Base-by-base conservation (phyloP, 139 green algal species). In the Edaphochlamys debaryana region DNA sequence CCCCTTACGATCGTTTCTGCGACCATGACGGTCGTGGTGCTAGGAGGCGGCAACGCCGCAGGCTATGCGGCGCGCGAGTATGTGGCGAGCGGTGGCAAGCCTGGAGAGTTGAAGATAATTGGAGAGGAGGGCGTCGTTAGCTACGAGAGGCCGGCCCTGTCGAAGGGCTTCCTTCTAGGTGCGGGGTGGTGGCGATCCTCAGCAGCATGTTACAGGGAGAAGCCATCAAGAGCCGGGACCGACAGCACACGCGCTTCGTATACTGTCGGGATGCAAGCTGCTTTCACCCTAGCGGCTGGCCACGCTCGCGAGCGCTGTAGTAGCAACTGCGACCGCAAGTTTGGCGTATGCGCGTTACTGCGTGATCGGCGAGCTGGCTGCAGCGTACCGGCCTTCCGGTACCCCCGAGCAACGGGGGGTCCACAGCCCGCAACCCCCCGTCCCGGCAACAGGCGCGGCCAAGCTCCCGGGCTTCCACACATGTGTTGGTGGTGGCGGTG, bases 381-480 rank as follows among this genome's bases (percentile, higher is more conserved):
- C n/a, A n/a, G n/a, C n/a, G n/a, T n/a, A n/a, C n/a, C n/a, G n/a
- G n/a, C n/a, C n/a, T n/a, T n/a, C n/a, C n/a, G n/a, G n/a, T n/a
- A n/a, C n/a, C n/a, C n/a, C n/a, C n/a, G n/a, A n/a, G n/a, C n/a
- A n/a, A n/a, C n/a, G n/a, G n/a, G n/a, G n/a, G n/a, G n/a, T n/a
- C n/a, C n/a, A n/a, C n/a, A n/a, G n/a, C n/a, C n/a, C n/a, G n/a
- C n/a, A n/a, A n/a, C n/a, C n/a, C n/a, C n/a, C n/a, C n/a, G n/a
- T n/a, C n/a, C 58, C 58, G 29, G 29, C 30, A 37, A 6, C 85
- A 94, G 92, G 86, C 36, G 79, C 92, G 34, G 93, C 96, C 13
- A 79, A 94, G 22, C 87, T 99, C 36, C 96, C 96, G 27, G 96
- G 96, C 40, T 99, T 99, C 88, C 96, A 99, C 92, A 96, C 96